A percentile compares a stretch with the other conserved stretches of the same genome.
phyloP scores from a whole-genome alignment of 805 yeast genomes.

The Monosporozyma aerobia region DNA sequence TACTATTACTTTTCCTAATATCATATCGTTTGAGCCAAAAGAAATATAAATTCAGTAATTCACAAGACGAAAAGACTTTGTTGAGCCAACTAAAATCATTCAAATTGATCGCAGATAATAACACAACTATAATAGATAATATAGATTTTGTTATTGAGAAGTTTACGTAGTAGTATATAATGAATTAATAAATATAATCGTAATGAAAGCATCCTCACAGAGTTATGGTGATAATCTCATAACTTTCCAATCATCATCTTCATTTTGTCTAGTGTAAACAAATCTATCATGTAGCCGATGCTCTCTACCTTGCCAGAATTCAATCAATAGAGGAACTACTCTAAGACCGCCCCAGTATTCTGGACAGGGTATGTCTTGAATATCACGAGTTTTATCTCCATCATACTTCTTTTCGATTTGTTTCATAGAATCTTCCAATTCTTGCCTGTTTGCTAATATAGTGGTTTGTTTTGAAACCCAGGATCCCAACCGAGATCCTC shows the following conservation, averaged over 20 bases:
- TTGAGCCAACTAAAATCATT: not conserved
- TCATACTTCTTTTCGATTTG: slow-evolving; percentile 49
- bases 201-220: not conserved
- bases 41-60: not conserved
- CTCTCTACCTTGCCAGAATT: slow-evolving; percentile 95
- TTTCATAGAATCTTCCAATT: slow-evolving; percentile 46
- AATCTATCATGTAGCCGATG: slow-evolving; percentile 87
- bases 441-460: slow-evolving; percentile 48
- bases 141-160: not conserved
- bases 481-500: slow-evolving; percentile 91
- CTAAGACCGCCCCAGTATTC: slow-evolving; percentile 94
- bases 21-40: not conserved
- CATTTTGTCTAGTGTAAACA: slow-evolving; percentile 51
- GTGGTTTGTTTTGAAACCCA: slow-evolving; percentile 91
- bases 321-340: slow-evolving; percentile 79
- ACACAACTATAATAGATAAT: not conserved
- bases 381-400: slow-evolving; percentile 20
- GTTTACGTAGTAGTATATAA: not conserved
- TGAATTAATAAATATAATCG: not conserved
- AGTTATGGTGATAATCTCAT: slow-evolving; percentile 62
- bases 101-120: not conserved
- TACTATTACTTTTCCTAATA: not conserved
- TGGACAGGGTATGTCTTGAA: slow-evolving; percentile 75
- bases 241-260: slow-evolving; percentile 49
- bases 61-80: not conserved